Evolutionary conservation across 2,329 filamentous ascomycete genomes (phyloP), one percentile per base, ranked within the genome.

Genomic region (Hymenoscyphus linearis): DNA sequence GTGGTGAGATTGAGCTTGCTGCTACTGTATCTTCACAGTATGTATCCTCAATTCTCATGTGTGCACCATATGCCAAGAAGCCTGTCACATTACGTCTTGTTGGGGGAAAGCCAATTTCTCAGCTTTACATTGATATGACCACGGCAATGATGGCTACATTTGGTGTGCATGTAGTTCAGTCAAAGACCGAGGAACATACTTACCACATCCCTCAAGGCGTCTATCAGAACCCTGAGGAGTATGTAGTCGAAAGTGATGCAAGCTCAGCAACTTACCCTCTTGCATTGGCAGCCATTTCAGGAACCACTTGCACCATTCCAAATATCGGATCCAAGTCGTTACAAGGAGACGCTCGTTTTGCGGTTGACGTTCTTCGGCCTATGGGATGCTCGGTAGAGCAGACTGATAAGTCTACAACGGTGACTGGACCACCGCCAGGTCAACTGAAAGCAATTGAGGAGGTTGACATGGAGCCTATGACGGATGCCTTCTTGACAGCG

Each of bases 401-500:
- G 76, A 91, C 89, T 0, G 85, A 85, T 59, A 86, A 82, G 18
- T 96, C 93, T 1, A 99, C 95, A 1, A 98, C 93, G 0, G 95
- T 99, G 9, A 96, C 89, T 9, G 95, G 95, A 1, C 95, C 95
- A n/a, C 76, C 83, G 2, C 76, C 81, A 60, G 93, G 95, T 12
- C 76, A 82, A 16, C 78, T 99, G 44, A 86, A 86, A 68, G 88
- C 90, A 0, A 78, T 99, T 13, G 78, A 86, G 18, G 88, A 93
- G 62, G 86, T 99, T 31, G 93, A 99, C 71, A 99, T 99, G 95
- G 95, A 98, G 74, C 90, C 93, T 1, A 99, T 99, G 95, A 99
- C 95, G 0, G 95, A 99, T 75, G 95, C 95, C 55, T 99, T 99
- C 80, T 81, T 99, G 58, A 97, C 93, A 4, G 95, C 95, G 18